phyloP scores from a whole-genome alignment of 768 basidiomycete species.

The Amyloporia xantha region DNA sequence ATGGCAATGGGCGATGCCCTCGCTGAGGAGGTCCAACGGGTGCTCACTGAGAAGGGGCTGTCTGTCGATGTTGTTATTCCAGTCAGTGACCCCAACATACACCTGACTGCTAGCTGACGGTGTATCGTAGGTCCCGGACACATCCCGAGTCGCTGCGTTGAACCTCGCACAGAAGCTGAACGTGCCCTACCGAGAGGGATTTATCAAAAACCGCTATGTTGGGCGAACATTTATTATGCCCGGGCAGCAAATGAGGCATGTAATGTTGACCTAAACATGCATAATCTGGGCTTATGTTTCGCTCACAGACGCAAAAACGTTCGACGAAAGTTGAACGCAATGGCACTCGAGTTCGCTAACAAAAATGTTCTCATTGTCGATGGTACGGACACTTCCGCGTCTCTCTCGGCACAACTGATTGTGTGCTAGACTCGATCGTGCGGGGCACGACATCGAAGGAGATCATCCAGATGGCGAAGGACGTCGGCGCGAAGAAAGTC shows the following conservation, averaged over 20 bases:
- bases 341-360: conserved; percentile 91
- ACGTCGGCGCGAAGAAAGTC: conserved; percentile 94
- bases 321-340: conserved; percentile 91
- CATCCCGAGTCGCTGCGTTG: conserved; percentile 90
- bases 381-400: conserved; percentile 41
- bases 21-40: conserved; percentile 76
- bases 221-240: conserved; percentile 99
- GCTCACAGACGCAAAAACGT: conserved; percentile 85
- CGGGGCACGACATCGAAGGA: conserved; percentile 98
- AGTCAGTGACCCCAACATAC: conserved; percentile 32
- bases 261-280: conserved; percentile 1
- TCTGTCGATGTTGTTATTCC: conserved; percentile 95
- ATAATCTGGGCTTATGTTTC: not conserved
- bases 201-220: conserved; percentile 98
- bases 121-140: conserved; percentile 76
- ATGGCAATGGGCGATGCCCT: conserved; percentile 99
- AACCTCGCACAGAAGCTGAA: conserved; percentile 88
- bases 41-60: conserved; percentile 61
- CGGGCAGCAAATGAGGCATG: conserved; percentile 87
- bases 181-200: conserved; percentile 95
- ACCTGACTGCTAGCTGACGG: not conserved
- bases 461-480: conserved; percentile 98
- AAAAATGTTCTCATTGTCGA: conserved; percentile 96
- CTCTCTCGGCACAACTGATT: not conserved
- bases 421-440: conserved; percentile 83